phyloP scores from a whole-genome alignment of 2,329 filamentous ascomycete genomes.

The Diaporthe sp. region DNA sequence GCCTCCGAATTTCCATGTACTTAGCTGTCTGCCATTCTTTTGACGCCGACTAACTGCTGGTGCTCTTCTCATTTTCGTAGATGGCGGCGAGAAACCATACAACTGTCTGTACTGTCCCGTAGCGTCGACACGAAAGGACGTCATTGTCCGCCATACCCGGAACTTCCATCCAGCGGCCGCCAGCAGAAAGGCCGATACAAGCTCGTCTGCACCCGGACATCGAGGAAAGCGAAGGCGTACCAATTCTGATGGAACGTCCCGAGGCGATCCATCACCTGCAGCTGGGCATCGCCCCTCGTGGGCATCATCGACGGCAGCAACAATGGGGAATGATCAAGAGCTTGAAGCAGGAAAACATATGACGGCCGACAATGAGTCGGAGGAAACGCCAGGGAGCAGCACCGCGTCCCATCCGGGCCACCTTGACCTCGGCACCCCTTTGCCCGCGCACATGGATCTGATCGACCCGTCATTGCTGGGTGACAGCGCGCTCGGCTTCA shows the following conservation, averaged over 20 bases:
- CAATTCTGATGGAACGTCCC: not conserved
- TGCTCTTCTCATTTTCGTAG: not conserved
- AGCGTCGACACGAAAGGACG: not conserved
- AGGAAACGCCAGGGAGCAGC: not conserved
- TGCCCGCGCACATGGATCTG: not conserved
- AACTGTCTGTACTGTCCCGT: conserved; percentile 6
- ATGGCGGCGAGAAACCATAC: not conserved
- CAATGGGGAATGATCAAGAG: not conserved
- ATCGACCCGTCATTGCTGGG: not conserved
- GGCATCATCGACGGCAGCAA: not conserved
- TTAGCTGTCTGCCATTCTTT: not conserved
- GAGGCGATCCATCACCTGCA: not conserved
- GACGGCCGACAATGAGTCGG: not conserved
- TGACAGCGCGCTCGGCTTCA: not conserved
- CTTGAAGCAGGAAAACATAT: not conserved
- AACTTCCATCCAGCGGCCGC: not conserved
- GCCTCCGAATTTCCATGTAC: not conserved
- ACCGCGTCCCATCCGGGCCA: not conserved
- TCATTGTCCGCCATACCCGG: not conserved
- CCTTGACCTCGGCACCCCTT: not conserved
- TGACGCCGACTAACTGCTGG: not conserved
- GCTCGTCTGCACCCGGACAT: not conserved
- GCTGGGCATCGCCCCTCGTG: not conserved
- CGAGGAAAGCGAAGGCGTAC: not conserved
- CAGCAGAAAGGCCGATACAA: not conserved